Base-by-base conservation (phyloP, 2,329 filamentous ascomycete species). In the Fusarium udum region DNA sequence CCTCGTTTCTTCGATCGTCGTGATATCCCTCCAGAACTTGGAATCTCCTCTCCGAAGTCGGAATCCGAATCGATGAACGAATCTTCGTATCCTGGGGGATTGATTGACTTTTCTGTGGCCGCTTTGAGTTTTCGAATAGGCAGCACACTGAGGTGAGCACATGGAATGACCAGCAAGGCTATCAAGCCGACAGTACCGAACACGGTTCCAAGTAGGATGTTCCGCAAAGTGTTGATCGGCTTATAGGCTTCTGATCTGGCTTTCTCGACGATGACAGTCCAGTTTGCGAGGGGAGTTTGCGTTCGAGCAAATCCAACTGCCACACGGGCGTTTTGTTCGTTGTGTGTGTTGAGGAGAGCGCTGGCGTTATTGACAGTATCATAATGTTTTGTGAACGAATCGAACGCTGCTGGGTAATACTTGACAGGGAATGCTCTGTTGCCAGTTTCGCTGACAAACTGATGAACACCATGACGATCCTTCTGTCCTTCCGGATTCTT, bases 201-300 rank as follows among this genome's bases (percentile, higher is more conserved):
- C 0, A 97, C 92, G 69, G 94, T 97, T 10, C 90, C 93, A 5
- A 97, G 82, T 4, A 98, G 88, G 57, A 97, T 93, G 53, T 92
- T 91, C 26, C 93, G 90, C n/a, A 97, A 85, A 26, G 90, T 91
- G 34, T 86, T 83, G 64, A 97, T 95, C 1, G 95, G 93, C 13
- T 86, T 85, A 83, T 92, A 95, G 1, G 95, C 93, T 81, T 97
- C 95, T 28, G 80, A 80, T 71, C 90, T 90, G 6, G 90, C 85
- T 80, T 96, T 92, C 79, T 97, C 95, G 2, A 97, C 89, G 6
- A 97, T 77, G 7, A 98, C 84, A 10, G 93, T 90, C 95, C 95
- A 98, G 77, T 95, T 90, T 13, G 93, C 93, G 59, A 97, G 83
- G 1, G 83, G 79, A 10, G 87, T 93, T 60, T 89, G 86, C 0